Evolutionary conservation across 306 rosid species (phyloP), one percentile per base, ranked within the genome.

Genomic region (Cicer bijugum): DNA sequence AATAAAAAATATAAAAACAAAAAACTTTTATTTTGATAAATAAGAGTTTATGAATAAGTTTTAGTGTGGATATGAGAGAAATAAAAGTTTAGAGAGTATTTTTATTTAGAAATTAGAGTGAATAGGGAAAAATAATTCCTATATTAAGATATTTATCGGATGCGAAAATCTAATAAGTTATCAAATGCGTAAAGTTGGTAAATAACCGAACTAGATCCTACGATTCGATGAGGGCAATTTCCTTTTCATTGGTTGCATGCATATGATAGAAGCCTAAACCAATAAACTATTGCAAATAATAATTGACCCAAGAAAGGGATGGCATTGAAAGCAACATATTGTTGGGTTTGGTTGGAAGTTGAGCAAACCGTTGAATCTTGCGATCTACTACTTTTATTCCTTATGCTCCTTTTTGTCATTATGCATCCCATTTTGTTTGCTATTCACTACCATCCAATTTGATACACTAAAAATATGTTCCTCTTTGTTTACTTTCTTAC

Each of bases 301-400:
- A 62, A 48, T 70, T 61, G 77, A 61, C 60, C 67, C 14, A 62
- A 62, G 77, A 78, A 63, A 43, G 15, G 15, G 67, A 71, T 47
- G 33, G 28, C 72, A 61, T 51, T 50, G 72, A 71, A 61, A 71
- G 67, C 77, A 48, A 71, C 77, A 40, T 17, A 78, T 28, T 2
- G 9, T 48, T 48, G 76, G 77, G 67, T 62, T 78, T 70, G 67
- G 73, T 52, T 39, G 82, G 72, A 61, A 23, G 66, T 61, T 78
- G 82, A 62, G 67, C 82, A 43, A 78, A 70, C 45, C 43, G 42
- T 71, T 71, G 77, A 78, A 71, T 71, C 1, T 40, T 71, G 73
- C 82, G 17, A 40, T 38, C 71, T 39, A 7, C 20, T 73, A 7
- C 20, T 73, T 73, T 61, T 62, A 53, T 67, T 47, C 68, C 40